Evolutionary conservation across 1,284 basidiomycete genomes (phyloP).

Genomic region (Cryptococcus deneoformans): DNA sequence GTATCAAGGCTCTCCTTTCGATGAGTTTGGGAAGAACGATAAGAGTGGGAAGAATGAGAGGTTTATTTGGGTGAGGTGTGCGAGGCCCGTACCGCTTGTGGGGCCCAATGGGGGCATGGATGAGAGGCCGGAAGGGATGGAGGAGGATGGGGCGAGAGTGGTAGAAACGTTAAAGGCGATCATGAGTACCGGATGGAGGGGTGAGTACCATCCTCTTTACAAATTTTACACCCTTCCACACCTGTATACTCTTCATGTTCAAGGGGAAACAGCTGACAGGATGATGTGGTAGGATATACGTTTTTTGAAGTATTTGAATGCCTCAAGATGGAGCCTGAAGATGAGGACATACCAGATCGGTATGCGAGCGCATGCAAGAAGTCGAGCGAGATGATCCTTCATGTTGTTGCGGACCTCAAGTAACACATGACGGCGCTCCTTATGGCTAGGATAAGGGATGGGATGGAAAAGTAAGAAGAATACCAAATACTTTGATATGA

Average conservation of each 20-base stretch:
- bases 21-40: not conserved
- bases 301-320: slow-evolving; percentile 11
- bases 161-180: slow-evolving; percentile 10
- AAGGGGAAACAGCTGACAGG: not conserved
- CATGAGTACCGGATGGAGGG: slow-evolving; percentile 14
- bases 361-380: slow-evolving; percentile 6
- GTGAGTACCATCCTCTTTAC: not conserved
- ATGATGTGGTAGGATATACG: slow-evolving; percentile 5
- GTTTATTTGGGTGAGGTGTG: slow-evolving; percentile 8
- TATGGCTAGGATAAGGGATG: too few species aligned
- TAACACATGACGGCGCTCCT: too few species aligned
- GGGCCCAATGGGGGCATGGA: not conserved
- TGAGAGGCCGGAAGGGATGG: slow-evolving; percentile 7
- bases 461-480: too few species aligned
- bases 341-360: not conserved
- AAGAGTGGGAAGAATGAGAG: not conserved
- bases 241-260: not conserved
- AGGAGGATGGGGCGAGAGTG: slow-evolving; percentile 4
- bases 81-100: slow-evolving; percentile 9
- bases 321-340: slow-evolving; percentile 5
- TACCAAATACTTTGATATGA: too few species aligned
- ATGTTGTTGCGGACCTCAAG: too few species aligned
- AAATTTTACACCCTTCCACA: too few species aligned
- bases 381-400: not conserved
- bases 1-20: not conserved